Evolutionary conservation across 352 stramenopile species (phyloP).

Genomic region (Hyaloperonospora brassicae): DNA sequence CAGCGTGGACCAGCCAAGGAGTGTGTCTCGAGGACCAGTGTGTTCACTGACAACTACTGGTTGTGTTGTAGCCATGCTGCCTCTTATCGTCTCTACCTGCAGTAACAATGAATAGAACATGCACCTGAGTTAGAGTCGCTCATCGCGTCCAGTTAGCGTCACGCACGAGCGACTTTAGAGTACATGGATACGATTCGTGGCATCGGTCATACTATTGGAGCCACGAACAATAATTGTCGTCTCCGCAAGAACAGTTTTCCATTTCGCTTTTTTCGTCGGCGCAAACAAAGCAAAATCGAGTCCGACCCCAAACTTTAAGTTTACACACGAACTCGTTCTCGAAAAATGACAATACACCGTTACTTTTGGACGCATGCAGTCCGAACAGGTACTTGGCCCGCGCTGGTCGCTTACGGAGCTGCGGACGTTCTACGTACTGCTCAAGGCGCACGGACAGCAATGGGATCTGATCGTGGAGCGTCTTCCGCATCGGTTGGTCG

Average conservation of each 20-base stretch:
- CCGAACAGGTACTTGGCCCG: slow-evolving; percentile 28
- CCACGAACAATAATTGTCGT: too few relatives aligned
- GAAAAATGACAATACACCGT: background rate
- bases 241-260: background rate
- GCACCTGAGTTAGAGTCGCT: too few relatives aligned
- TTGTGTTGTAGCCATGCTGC: too few relatives aligned
- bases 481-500: slow-evolving; percentile 38
- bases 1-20: too few relatives aligned
- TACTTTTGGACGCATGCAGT: background rate
- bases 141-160: too few relatives aligned
- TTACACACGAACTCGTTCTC: slow-evolving; percentile 2
- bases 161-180: background rate
- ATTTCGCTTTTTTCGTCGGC: background rate
- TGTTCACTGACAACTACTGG: too few relatives aligned
- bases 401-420: slow-evolving; percentile 59
- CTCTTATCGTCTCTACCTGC: too few relatives aligned
- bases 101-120: too few relatives aligned
- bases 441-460: slow-evolving; percentile 40
- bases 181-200: too few relatives aligned
- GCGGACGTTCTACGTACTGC: slow-evolving; percentile 56
- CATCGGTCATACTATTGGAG: too few relatives aligned
- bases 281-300: too few relatives aligned
- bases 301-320: background rate
- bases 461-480: slow-evolving; percentile 47
- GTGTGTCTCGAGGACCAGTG: too few relatives aligned